Conservation (phyloP, 257 asterid species). For the Lavandula angustifolia region DNA sequence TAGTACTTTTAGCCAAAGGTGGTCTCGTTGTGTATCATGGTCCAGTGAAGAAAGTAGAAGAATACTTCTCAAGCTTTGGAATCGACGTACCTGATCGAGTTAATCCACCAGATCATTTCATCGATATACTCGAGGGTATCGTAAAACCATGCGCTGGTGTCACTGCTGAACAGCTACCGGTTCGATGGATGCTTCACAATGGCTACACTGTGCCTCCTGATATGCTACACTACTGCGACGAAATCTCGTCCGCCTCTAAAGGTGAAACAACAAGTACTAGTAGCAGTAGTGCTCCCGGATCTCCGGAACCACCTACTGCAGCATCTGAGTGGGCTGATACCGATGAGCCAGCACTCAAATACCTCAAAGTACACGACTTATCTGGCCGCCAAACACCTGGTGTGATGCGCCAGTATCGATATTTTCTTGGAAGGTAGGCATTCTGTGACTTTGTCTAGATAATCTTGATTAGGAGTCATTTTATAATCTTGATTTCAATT, state of each 20-base stretch:
- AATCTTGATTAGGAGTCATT: too few species aligned
- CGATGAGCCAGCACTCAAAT: slow-evolving; percentile 44
- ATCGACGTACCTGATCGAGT: slow-evolving; percentile 78
- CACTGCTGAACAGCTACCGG: slow-evolving; percentile 81
- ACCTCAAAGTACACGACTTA: slow-evolving; percentile 49
- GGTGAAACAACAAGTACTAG: slow-evolving; percentile 28
- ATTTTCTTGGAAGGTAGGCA: slow-evolving; percentile 86
- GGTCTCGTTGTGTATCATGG: slow-evolving; percentile 91
- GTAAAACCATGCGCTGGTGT: slow-evolving; percentile 60
- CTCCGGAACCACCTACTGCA: slow-evolving; percentile 42
- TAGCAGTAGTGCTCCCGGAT: slow-evolving; percentile 29
- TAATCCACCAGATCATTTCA: slow-evolving; percentile 90
- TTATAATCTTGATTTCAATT: too few species aligned
- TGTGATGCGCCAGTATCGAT: slow-evolving; percentile 66
- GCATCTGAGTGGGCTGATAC: slow-evolving; percentile 44
- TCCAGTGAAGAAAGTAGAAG: slow-evolving; percentile 89
- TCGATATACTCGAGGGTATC: slow-evolving; percentile 91
- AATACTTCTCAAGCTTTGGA: slow-evolving; percentile 73
- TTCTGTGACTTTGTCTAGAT: slow-evolving; percentile 20
- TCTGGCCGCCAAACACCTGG: slow-evolving; percentile 74
- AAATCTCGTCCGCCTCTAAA: slow-evolving; percentile 67
- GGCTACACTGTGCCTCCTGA: slow-evolving; percentile 94
- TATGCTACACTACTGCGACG: slow-evolving; percentile 80
- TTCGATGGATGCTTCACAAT: slow-evolving; percentile 98
- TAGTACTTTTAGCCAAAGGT: slow-evolving; percentile 92